These are phyloP conservation scores for Diplodia scrobiculata DNA, from an alignment of 2,329 filamentous ascomycete species.

Conservation along the genomic window DNA sequence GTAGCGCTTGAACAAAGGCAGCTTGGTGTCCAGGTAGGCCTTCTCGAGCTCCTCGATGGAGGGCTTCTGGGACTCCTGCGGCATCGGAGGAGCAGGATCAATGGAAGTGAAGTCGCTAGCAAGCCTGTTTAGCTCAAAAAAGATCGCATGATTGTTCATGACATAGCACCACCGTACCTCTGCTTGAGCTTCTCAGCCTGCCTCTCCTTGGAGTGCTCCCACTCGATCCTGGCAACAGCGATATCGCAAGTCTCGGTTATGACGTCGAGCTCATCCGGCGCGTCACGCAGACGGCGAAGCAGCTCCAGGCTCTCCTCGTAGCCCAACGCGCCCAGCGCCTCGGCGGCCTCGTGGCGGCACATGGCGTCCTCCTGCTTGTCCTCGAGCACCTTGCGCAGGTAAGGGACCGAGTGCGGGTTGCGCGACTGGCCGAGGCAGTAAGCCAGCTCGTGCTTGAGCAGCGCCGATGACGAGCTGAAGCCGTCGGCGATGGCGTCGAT, in stretches of 20 bases:
- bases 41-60: conserved; percentile 74
- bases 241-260: conserved; percentile 97
- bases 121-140: conserved; percentile 7
- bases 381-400: conserved; percentile 71
- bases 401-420: conserved; percentile 72
- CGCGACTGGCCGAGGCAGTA: conserved; percentile 94
- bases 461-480: conserved; percentile 79
- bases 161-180: conserved; percentile 61
- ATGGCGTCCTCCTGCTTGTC: conserved; percentile 85
- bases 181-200: conserved; percentile 75
- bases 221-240: conserved; percentile 88
- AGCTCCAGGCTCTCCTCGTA: conserved; percentile 72
- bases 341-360: conserved; percentile 94
- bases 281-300: conserved; percentile 72
- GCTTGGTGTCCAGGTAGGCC: conserved; percentile 73
- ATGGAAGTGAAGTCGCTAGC: conserved; percentile 89
- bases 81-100: conserved; percentile 88
- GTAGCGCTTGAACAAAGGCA: conserved; percentile 88
- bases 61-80: conserved; percentile 62
- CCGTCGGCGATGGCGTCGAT: conserved; percentile 83
- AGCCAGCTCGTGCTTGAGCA: conserved; percentile 94
- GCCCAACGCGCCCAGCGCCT: conserved; percentile 87
- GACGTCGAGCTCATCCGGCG: conserved; percentile 72
- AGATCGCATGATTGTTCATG: not conserved
- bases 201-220: conserved; percentile 68